Conservation (phyloP, 106 monocot genomes). For the Acorus calamus region DNA sequence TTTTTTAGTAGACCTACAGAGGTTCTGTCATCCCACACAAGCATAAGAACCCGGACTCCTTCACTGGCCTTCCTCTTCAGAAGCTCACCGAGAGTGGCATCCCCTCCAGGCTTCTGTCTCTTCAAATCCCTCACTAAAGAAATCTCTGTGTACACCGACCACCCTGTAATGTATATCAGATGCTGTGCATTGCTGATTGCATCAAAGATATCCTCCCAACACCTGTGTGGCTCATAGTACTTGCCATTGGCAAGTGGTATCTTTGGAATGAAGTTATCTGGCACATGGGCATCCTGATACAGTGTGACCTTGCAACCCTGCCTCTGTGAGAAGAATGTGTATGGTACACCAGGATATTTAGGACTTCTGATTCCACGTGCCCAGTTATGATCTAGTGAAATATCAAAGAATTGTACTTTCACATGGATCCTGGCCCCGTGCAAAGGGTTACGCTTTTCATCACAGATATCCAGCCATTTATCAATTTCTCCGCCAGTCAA, state of each 20-base stretch:
- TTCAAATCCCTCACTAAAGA: slow-evolving; percentile 51
- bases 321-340: slow-evolving; percentile 63
- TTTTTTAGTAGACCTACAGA: slow-evolving; percentile 49
- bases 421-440: slow-evolving; percentile 50
- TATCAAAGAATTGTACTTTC: slow-evolving; percentile 47
- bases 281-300: slow-evolving; percentile 68
- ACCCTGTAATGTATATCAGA: slow-evolving; percentile 60
- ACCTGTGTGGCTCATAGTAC: slow-evolving; percentile 51
- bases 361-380: slow-evolving; percentile 33
- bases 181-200: slow-evolving; percentile 53
- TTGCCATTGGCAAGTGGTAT: slow-evolving; percentile 41
- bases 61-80: slow-evolving; percentile 66
- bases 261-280: slow-evolving; percentile 42
- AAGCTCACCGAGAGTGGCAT: slow-evolving; percentile 54
- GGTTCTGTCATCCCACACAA: slow-evolving; percentile 76
- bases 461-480: slow-evolving; percentile 53
- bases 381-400: slow-evolving; percentile 43
- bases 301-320: slow-evolving; percentile 53
- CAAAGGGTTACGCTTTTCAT: slow-evolving; percentile 28
- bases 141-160: slow-evolving; percentile 70
- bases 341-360: slow-evolving; percentile 61
- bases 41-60: slow-evolving; percentile 62
- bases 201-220: slow-evolving; percentile 79
- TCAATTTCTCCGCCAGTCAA: slow-evolving; percentile 41
- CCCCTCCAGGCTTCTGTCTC: slow-evolving; percentile 36